Evolutionary conservation across 352 stramenopile species (phyloP).

Genomic region (Labyrinthula sp.): DNA sequence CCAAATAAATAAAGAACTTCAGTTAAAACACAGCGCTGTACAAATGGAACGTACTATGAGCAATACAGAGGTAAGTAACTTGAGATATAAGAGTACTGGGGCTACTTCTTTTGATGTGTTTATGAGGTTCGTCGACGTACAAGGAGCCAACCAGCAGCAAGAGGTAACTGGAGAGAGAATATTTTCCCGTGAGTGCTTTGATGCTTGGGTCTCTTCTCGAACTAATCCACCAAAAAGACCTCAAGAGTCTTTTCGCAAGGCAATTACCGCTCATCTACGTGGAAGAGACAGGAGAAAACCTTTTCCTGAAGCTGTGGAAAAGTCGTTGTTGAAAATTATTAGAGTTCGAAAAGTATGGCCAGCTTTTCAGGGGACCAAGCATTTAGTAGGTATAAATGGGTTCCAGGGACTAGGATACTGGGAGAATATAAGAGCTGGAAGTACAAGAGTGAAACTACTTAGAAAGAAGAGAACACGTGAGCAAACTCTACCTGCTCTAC

Average conservation of each 20-base stretch:
- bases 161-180: conserved; percentile 5
- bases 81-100: conserved; percentile 5
- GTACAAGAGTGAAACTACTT: no score
- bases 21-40: no score
- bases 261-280: conserved; percentile 10
- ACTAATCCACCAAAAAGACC: conserved; percentile 4
- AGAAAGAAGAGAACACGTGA: no score
- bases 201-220: conserved; percentile 9
- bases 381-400: conserved; percentile 16
- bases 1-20: no score
- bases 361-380: conserved; percentile 9
- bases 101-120: conserved; percentile 23
- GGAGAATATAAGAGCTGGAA: no score
- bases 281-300: conserved; percentile 19
- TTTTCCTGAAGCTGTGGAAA: conserved; percentile 10
- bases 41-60: no score
- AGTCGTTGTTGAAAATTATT: background rate
- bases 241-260: conserved; percentile 26
- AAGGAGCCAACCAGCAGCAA: background rate
- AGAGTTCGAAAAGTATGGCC: conserved; percentile 11
- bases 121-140: conserved; percentile 7
- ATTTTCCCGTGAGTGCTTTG: conserved; percentile 17
- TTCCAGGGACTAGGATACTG: conserved; percentile 21
- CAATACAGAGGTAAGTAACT: no score
- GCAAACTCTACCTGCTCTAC: no score